Base-by-base conservation (phyloP, 352 stramenopile genomes). In the Phytophthora hybrid region DNA sequence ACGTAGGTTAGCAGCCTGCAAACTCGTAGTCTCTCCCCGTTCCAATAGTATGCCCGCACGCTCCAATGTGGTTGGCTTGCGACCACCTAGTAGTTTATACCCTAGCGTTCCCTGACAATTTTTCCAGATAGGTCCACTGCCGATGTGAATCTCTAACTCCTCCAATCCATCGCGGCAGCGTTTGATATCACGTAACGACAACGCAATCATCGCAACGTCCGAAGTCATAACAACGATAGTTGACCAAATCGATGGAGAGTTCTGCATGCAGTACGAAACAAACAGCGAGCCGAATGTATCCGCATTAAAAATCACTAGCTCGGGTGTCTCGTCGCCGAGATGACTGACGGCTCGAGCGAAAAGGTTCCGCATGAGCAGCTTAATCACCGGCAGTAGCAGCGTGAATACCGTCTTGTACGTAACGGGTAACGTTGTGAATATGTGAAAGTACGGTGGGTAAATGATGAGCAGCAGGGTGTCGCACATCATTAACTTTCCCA, bases 331-430 rank as follows among this genome's bases (percentile, higher is more conserved):
- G 3, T 53, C 46, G 46, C n/a, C n/a, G 3, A 53, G n/a, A 23
- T 53, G 46, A 26, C 46, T 14, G 6, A 23, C 18, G 4, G 18
- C 8, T 53, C 46, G 46, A 19, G 46, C n/a, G n/a, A 23, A 53
- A 13, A 53, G 46, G 37, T 46, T 53, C 14, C 46, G 46, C 46
- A 53, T 53, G n/a, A 53, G n/a, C 18, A 53, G n/a, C n/a, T 53
- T 53, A 4, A 53, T 53, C 46, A 23, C 6, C 10, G 46, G 46
- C 5, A 53, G n/a, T 26, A 53, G 9, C 16, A 53, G 16, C 18
- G 46, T 53, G 46, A 46, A 53, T 5, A n/a, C 46, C 46, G 46
- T 53, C 8, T 53, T 14, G 8, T 8, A 46, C n/a, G 16, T 23
- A 10, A 21, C 18, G n/a, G 46, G 16, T 10, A 23, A 53, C 10